Conservation (phyloP, 2,329 filamentous ascomycete species). For the Lizonia empirigonia region DNA sequence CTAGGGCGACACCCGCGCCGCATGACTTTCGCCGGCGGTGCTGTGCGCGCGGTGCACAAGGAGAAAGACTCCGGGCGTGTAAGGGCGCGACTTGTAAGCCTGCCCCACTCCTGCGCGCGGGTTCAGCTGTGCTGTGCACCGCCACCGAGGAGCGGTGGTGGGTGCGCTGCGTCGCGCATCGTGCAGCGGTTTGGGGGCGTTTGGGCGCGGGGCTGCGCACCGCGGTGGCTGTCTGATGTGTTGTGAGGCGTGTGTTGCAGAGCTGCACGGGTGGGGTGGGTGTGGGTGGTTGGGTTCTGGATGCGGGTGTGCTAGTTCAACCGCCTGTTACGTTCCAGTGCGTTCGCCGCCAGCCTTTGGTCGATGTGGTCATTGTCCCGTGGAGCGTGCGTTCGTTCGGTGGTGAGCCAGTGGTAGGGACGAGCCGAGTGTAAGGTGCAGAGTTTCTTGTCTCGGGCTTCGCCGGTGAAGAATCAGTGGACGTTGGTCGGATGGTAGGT, state of each 20-base stretch:
- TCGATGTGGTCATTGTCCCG: slow-evolving; percentile 37
- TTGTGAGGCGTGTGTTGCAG: not conserved
- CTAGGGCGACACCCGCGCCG: too few species aligned
- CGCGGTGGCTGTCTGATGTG: not conserved
- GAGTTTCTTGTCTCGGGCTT: slow-evolving; percentile 15
- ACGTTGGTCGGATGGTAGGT: slow-evolving; percentile 33
- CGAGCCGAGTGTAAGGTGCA: slow-evolving; percentile 33
- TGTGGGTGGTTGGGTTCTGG: not conserved
- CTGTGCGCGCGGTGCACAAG: too few species aligned
- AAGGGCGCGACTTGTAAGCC: too few species aligned
- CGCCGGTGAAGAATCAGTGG: slow-evolving; percentile 14
- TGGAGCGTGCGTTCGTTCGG: slow-evolving; percentile 21
- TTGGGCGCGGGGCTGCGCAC: slow-evolving; percentile 1
- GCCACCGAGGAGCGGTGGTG: too few species aligned
- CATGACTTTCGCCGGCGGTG: too few species aligned
- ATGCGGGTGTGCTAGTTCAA: slow-evolving; percentile 21
- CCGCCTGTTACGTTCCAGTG: slow-evolving; percentile 42
- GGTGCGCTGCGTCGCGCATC: too few species aligned
- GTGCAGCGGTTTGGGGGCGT: not conserved
- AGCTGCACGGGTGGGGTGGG: not conserved
- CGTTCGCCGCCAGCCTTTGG: slow-evolving; percentile 42
- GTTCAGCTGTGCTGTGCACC: slow-evolving; percentile 35
- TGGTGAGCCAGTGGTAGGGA: slow-evolving; percentile 32
- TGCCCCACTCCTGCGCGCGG: slow-evolving; percentile 21
- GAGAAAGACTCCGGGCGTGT: too few species aligned